Conservation (phyloP, 768 basidiomycete genomes). For the Pulveroboletus sp. region DNA sequence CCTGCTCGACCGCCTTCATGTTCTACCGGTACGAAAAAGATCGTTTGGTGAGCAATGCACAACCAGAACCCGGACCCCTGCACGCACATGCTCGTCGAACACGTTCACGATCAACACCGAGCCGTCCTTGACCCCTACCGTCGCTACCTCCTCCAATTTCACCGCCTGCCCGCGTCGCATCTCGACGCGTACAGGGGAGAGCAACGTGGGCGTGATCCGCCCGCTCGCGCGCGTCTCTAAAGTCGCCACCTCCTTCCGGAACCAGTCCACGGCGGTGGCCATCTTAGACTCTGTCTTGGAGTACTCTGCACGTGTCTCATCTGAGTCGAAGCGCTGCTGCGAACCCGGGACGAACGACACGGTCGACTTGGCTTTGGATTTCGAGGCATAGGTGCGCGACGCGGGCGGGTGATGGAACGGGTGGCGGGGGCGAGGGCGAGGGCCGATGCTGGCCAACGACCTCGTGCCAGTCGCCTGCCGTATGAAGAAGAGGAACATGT, state of each 20-base stretch:
- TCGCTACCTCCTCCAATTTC: conserved; percentile 68
- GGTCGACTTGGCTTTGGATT: conserved; percentile 43
- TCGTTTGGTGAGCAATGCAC: conserved; percentile 17
- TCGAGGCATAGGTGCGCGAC: conserved; percentile 28
- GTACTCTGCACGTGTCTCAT: conserved; percentile 55
- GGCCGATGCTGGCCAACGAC: not conserved
- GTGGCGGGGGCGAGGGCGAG: not conserved
- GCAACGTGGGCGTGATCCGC: conserved; percentile 68
- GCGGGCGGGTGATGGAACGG: not conserved
- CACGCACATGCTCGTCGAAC: conserved; percentile 72
- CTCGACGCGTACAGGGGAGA: conserved; percentile 63
- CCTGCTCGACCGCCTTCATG: conserved; percentile 71
- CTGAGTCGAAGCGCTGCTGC: conserved; percentile 53
- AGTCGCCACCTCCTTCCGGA: conserved; percentile 69
- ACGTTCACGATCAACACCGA: conserved; percentile 67
- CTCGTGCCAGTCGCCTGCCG: conserved; percentile 1
- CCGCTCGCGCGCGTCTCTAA: conserved; percentile 71
- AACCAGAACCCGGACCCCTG: too few relatives aligned
- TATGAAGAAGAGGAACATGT: conserved; percentile 11
- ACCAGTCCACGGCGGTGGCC: conserved; percentile 63
- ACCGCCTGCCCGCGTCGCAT: conserved; percentile 37
- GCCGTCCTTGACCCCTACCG: conserved; percentile 78
- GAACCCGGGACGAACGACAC: conserved; percentile 64
- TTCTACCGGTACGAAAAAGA: too few relatives aligned
- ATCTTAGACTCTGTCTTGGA: conserved; percentile 61